Conservation (phyloP, 2,329 filamentous ascomycete species). For the Colletotrichum sidae region DNA sequence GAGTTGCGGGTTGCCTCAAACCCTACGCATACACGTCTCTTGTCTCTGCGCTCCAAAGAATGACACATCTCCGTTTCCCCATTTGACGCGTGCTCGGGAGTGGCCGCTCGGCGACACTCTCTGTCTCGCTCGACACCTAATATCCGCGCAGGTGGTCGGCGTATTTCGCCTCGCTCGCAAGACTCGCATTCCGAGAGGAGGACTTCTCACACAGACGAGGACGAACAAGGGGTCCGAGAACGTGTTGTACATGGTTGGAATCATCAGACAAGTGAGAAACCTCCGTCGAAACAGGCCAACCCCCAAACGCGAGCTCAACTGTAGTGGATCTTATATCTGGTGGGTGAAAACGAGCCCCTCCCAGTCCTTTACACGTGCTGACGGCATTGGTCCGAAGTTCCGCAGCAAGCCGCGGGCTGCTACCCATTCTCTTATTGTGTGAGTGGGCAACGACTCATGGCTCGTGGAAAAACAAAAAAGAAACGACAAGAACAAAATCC, state of each 20-base stretch:
- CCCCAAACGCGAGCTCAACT: not conserved
- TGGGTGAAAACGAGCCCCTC: conserved; percentile 32
- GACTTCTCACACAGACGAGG: no score
- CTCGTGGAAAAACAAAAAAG: not conserved
- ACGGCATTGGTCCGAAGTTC: conserved; percentile 35
- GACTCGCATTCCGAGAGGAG: conserved; percentile 21
- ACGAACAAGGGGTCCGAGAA: conserved; percentile 9
- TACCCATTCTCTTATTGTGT: conserved; percentile 13
- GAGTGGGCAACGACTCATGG: not conserved
- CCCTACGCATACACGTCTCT: no score
- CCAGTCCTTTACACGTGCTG: conserved; percentile 28
- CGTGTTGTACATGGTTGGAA: conserved; percentile 19
- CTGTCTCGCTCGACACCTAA: no score
- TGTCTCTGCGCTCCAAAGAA: no score
- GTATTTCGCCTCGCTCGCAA: conserved; percentile 2
- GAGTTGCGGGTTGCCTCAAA: not conserved
- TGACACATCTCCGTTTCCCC: no score
- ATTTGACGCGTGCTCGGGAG: no score
- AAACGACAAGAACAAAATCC: not conserved
- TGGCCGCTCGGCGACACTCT: no score
- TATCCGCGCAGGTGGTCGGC: not conserved
- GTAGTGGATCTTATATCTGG: conserved; percentile 10
- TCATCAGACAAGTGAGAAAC: conserved; percentile 32
- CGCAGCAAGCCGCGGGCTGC: conserved; percentile 26
- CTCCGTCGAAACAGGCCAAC: conserved; percentile 34